These are phyloP conservation scores for Auricularia cornea DNA, from an alignment of 768 basidiomycete genomes.

Conservation along the genomic window DNA sequence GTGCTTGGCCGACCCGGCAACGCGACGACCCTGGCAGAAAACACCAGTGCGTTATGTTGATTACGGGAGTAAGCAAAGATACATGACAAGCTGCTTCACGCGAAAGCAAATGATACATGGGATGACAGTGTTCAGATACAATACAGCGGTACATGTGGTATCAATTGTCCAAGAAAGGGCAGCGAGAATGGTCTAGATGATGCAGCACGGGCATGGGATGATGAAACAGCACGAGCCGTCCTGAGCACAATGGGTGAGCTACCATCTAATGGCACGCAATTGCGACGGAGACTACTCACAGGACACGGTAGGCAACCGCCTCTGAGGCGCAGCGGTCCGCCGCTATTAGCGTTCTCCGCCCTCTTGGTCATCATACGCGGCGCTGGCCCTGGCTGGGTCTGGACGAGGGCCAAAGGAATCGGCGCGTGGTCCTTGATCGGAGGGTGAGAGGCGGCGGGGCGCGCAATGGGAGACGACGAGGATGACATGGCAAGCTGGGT, in stretches of 20 bases:
- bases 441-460: neutral
- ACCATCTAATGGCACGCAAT: too few relatives aligned
- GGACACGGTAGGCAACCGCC: neutral
- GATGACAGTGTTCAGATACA: too few relatives aligned
- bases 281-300: neutral
- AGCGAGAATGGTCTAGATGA: neutral
- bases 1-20: too few relatives aligned
- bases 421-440: neutral
- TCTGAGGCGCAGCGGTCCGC: neutral
- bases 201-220: neutral
- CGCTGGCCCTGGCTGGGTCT: neutral
- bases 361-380: neutral
- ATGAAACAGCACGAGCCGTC: neutral
- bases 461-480: neutral
- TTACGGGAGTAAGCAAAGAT: too few relatives aligned
- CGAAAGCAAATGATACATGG: too few relatives aligned
- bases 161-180: too few relatives aligned
- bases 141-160: neutral
- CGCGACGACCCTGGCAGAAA: too few relatives aligned
- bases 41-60: too few relatives aligned
- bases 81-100: too few relatives aligned
- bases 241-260: neutral
- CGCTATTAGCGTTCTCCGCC: neutral
- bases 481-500: neutral
- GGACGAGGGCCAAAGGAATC: neutral